Evolutionary conservation across 108 stramenopile species (phyloP), one percentile per base, ranked within the genome.

Genomic region (Aureococcus anophagefferens): DNA sequence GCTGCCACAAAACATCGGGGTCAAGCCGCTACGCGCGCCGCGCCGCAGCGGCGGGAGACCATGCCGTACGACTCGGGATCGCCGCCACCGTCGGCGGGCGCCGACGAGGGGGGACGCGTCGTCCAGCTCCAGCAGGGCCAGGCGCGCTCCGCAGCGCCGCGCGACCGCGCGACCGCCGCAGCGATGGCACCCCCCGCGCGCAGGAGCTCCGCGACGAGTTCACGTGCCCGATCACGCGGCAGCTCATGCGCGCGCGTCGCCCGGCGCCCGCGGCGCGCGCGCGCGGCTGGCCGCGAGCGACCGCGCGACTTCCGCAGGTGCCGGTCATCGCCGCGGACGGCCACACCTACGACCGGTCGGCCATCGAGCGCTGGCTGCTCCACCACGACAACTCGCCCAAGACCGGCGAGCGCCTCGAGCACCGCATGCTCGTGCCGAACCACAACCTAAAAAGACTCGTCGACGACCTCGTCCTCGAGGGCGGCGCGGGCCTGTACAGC

Each of bases 241-340:
- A 72, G 59, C 76, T 84, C 13, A 78, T 84, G 74, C 72, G 79
- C 7, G 81, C 82, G 30, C n/a, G n/a, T n/a, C n/a, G n/a, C 83
- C 83, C 29, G 80, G 78, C 21, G 79, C 81, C 4, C 80, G 80
- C 7, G 73, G n/a, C 78, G 79, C 36, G 78, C 78, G 0, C 78
- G 79, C 35, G 76, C 80, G 5, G 81, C 77, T 74, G 81, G 80
- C 62, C 35, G 74, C 30, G 73, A 44, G 59, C 77, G 77, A 15
- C 78, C 81, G 37, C 77, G n/a, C n/a, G n/a, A n/a, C n/a, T n/a
- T n/a, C n/a, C n/a, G n/a, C n/a, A n/a, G n/a, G 37, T 40, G 37
- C 83, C 83, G 28, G 83, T 82, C 34, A 75, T 81, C n/a, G 83
- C 83, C 0, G 74, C 80, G 25, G 83, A 85, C 44, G 85, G 85